Base-by-base conservation (phyloP, 2,329 filamentous ascomycete genomes). In the Penicillium sp. region DNA sequence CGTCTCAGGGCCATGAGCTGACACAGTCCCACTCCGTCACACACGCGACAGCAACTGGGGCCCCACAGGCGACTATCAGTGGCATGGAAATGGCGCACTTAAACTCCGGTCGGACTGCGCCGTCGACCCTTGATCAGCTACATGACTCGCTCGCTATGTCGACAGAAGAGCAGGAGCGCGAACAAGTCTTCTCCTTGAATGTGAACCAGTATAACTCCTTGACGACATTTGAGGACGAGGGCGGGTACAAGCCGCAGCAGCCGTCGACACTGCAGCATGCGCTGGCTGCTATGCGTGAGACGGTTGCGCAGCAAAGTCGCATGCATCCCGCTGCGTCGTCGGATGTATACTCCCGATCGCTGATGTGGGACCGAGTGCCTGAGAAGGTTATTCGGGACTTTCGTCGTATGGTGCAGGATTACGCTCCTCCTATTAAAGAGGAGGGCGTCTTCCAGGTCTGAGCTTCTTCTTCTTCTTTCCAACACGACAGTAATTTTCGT, bases 361-460 rank as follows among this genome's bases (percentile, higher is more conserved):
- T 97, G 54, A 83, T 97, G 50, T 95, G 89, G 89, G 90, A 96
- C 65, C 88, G 91, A 71, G 91, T 97, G 61, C 91, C 93, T 12
- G 81, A 83, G 61, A 90, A 97, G 57, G 90, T 97, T 41, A 89
- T 99, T 46, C 83, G 85, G 61, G 89, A 92, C 68, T 97, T 97
- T 76, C 88, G 88, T 63, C 88, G 89, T 72, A 90, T 95, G 81
- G 87, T 95, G 61, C 83, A 87, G 57, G 87, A 93, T 65, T 86
- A 80, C 72, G 64, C 64, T 7, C 35, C 52, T 27, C 57, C 64
- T 14, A 61, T 66, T 37, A 70, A 72, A 47, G 63, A 66, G 46
- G 65, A 70, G 56, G 58, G 55, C 37, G 35, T 48, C 29, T 60
- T 59, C 37, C 54, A 54, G 34, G 11, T 41, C 37, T 47, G 50